Evolutionary conservation across 2,329 filamentous ascomycete species (phyloP), one percentile per base, ranked within the genome.

Genomic region (Penicillium sp.): DNA sequence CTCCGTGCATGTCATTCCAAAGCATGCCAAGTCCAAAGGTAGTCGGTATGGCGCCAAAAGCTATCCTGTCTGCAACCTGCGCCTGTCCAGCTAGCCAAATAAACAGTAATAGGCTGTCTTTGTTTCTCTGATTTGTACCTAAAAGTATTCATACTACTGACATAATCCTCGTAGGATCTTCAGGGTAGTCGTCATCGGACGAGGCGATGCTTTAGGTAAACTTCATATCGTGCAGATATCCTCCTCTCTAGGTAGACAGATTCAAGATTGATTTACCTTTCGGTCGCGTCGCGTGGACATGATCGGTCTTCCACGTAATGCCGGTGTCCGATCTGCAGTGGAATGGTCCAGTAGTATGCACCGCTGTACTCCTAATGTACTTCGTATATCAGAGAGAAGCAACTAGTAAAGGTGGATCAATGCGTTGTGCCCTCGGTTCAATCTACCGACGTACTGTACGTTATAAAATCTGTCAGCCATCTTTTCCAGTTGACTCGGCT

Each of bases 1-100:
- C 62, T 53, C 62, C 55, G 33, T 64, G 62, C 64, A 61, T 60
- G 28, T 37, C 49, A 49, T 38, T 45, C 35, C 53, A 24, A 56
- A 58, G 63, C 37, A 61, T 61, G 64, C 62, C 64, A 64, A 66
- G 64, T 37, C 47, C 13, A 57, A 47, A 61, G 58, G 44, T 54
- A 61, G 54, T 60, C 47, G 19, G 19, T 40, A 45, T 42, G n/a
- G 35, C 37, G 56, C 56, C 56, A 58, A 58, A 47, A 35, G 19
- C 49, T 19, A 13, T 51, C n/a, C 49, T 17, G 13, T 35, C 30
- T 37, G 35, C 35, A 37, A 15, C 35, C 35, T 35, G 45, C 45
- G 24, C 26, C 26, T n/a, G 26, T 3, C 24, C 26, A 30, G 45
- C 26, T n/a, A 49, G 45, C 45, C 45, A 17, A 42, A 37, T 15